Evolutionary conservation across 495 filamentous ascomycete genomes (phyloP).

Genomic region (Annulohypoxylon moriforme): DNA sequence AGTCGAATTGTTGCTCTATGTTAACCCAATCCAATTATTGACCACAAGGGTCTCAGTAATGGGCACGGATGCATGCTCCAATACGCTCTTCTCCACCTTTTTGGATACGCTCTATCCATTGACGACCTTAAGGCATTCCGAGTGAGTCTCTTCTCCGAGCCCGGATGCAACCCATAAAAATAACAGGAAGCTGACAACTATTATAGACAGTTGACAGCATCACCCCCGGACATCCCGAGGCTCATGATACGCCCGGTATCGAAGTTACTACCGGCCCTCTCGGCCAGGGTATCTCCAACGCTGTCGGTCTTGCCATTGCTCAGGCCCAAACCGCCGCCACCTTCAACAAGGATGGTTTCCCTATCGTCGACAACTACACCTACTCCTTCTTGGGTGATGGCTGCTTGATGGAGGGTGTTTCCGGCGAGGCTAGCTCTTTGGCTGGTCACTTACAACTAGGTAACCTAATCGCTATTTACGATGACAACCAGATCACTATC

Average conservation of each 20-base stretch:
- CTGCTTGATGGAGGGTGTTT: slow-evolving; percentile 98
- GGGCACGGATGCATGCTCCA: slow-evolving; percentile 99
- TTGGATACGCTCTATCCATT: slow-evolving; percentile 85
- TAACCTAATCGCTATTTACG: slow-evolving; percentile 96
- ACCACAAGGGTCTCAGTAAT: slow-evolving; percentile 68
- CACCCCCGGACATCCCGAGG: slow-evolving; percentile 96
- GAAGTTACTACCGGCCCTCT: slow-evolving; percentile 98
- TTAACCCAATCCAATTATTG: not conserved
- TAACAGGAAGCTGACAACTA: slow-evolving; percentile 19
- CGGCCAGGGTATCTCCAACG: slow-evolving; percentile 94
- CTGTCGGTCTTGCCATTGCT: slow-evolving; percentile 96
- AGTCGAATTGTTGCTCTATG: slow-evolving; percentile 56
- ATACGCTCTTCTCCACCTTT: slow-evolving; percentile 97
- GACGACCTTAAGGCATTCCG: slow-evolving; percentile 97
- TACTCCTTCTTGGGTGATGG: slow-evolving; percentile 97
- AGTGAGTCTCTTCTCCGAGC: slow-evolving; percentile 66
- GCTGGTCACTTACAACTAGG: slow-evolving; percentile 97
- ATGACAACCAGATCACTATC: slow-evolving; percentile 97
- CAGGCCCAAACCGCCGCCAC: slow-evolving; percentile 87
- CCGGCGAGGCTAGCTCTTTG: slow-evolving; percentile 88
- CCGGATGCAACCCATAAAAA: not conserved
- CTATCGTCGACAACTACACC: slow-evolving; percentile 95
- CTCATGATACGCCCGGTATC: slow-evolving; percentile 94
- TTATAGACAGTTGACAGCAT: slow-evolving; percentile 84
- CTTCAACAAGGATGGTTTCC: slow-evolving; percentile 98